Base-by-base conservation (phyloP, 2,329 filamentous ascomycete species). In the Calcarisporium arbuscula region DNA sequence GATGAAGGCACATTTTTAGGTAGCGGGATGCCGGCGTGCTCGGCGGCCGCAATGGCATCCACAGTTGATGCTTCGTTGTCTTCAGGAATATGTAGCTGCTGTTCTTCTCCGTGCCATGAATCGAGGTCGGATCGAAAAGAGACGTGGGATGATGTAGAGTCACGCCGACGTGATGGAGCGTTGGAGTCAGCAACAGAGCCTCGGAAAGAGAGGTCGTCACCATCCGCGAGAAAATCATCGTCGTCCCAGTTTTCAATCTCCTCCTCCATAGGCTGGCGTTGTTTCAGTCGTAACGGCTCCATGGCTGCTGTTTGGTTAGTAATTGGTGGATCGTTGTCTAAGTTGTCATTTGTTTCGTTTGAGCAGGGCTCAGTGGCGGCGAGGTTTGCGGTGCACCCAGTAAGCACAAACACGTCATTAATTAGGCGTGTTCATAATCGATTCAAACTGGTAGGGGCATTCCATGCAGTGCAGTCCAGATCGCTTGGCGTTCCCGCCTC, bases 1-100 rank as follows among this genome's bases (percentile, higher is more conserved):
- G 90, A 95, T 19, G 85, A 78, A 2, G 90, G 88, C 20, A 96
- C 79, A 54, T 89, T 89, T 33, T 77, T 69, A 19, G 92, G 92
- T 36, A 96, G 77, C 6, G 92, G 90, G 44, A 98, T 95, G 47
- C 92, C 92, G 18, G 88, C 89, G 55, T 80, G 81, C 52, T 87
- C 84, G 21, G 89, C 90, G 6, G 87, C 85, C 17, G 85, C 77
- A 50, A 98, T 90, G 40, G 92, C 89, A 54, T 94, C 84, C 48
- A 81, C 65, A 8, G 84, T 94, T 2, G 86, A 86, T 43, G 77
- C 74, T 50, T 94, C 85, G 56, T 95, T 89, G 54, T 92, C 84
- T 31, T 82, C 85, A 3, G 86, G 80, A 19, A 96, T 66, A 47
- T 90, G 76, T 16, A 96, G 74, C 49, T 95, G 87, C 68, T 81